Evolutionary conservation across 2,329 filamentous ascomycete species (phyloP).

Genomic region (Phyllosticta citribraziliensis): DNA sequence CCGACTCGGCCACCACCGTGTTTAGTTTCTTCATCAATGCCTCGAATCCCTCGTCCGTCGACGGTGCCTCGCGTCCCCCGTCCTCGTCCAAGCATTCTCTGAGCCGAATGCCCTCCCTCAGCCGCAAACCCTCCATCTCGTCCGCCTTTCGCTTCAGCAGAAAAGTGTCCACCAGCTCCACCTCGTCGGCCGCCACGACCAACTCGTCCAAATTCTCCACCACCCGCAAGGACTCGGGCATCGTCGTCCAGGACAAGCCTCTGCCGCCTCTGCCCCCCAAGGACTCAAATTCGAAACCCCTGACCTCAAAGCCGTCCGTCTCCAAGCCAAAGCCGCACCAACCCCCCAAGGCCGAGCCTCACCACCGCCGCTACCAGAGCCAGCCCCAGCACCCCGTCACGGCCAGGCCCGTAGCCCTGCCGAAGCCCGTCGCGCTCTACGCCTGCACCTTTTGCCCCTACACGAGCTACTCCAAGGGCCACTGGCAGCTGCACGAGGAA

Average conservation of each 20-base stretch:
- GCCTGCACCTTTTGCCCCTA: slow-evolving; percentile 47
- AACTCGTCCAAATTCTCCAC: neutral
- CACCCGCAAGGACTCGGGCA: slow-evolving; percentile 2
- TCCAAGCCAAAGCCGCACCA: neutral
- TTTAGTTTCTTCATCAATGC: slow-evolving; percentile 5
- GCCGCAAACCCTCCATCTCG: neutral
- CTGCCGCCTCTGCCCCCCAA: slow-evolving; percentile 3
- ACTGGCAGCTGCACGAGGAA: slow-evolving; percentile 62
- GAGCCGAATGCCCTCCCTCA: neutral
- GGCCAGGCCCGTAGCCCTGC: neutral
- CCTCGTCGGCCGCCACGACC: neutral
- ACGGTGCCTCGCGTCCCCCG: neutral
- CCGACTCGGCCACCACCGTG: neutral
- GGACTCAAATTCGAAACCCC: neutral
- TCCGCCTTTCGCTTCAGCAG: neutral
- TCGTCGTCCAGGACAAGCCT: neutral
- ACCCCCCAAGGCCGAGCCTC: neutral
- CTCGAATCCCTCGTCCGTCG: neutral
- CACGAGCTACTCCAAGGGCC: slow-evolving; percentile 57
- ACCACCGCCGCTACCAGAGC: neutral
- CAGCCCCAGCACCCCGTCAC: neutral
- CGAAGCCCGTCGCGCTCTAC: slow-evolving; percentile 24
- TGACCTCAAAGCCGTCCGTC: neutral
- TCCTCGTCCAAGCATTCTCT: neutral
- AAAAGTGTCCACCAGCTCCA: neutral